Conservation (phyloP, 495 filamentous ascomycete genomes). For the Margaritispora aquatica region DNA sequence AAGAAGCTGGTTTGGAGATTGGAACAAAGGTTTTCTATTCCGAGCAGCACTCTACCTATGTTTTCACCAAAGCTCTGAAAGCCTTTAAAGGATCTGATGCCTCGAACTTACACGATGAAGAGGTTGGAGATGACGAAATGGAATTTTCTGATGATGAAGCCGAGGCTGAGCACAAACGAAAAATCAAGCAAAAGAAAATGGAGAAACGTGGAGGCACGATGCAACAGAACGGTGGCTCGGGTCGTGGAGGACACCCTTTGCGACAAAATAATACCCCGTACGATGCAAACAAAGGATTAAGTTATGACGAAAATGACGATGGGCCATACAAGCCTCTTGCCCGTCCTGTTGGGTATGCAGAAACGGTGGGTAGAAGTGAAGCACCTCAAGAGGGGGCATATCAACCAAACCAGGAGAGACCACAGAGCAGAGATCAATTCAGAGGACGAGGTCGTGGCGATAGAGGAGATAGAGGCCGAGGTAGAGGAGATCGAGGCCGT, state of each 20-base stretch:
- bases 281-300: slow-evolving; percentile 25
- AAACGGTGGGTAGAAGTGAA: slow-evolving; percentile 21
- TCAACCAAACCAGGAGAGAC: slow-evolving; percentile 35
- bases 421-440: slow-evolving; percentile 20
- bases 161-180: slow-evolving; percentile 71
- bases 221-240: slow-evolving; percentile 23
- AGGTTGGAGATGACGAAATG: slow-evolving; percentile 74
- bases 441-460: slow-evolving; percentile 41
- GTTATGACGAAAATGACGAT: slow-evolving; percentile 52
- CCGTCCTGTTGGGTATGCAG: slow-evolving; percentile 52
- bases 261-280: slow-evolving; percentile 26
- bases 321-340: slow-evolving; percentile 62
- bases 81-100: slow-evolving; percentile 81
- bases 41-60: slow-evolving; percentile 63
- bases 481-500: slow-evolving; percentile 34
- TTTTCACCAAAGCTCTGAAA: slow-evolving; percentile 77
- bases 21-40: slow-evolving; percentile 75
- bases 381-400: slow-evolving; percentile 28
- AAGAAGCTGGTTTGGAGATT: slow-evolving; percentile 52
- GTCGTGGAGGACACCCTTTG: slow-evolving; percentile 25
- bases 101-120: slow-evolving; percentile 90
- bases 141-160: slow-evolving; percentile 97
- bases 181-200: slow-evolving; percentile 54
- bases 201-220: slow-evolving; percentile 41
- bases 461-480: slow-evolving; percentile 46